Base-by-base conservation (phyloP, 2,329 filamentous ascomycete genomes). In the Clonostachys chloroleuca region DNA sequence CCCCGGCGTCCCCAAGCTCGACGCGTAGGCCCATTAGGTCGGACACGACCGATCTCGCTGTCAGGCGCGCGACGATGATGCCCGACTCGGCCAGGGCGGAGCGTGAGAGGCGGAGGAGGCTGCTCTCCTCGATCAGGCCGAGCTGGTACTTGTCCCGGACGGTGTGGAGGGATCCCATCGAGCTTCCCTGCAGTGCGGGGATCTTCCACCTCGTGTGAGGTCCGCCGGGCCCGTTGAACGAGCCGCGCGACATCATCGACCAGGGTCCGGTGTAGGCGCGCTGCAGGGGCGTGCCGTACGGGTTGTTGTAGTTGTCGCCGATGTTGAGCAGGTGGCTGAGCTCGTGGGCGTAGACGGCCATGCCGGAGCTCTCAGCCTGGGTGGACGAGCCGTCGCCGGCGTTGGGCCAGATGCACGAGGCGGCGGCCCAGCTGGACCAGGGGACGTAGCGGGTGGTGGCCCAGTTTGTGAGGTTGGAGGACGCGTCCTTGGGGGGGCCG, bases 241-340 rank as follows among this genome's bases (percentile, higher is more conserved):
- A 71, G 5, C 75, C 75, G 1, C 75, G 62, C 18, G 69, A 70
- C 51, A 80, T 63, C 75, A 80, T 80, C 6, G 69, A 73, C 63
- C 69, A 80, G 0, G 75, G 74, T 0, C 76, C 76, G 0, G 74
- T 75, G 55, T 74, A 78, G 1, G 70, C 59, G 18, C 76, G 69
- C 4, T 71, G 66, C 40, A 67, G 56, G 2, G 74, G 74, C 1
- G 60, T 53, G 4, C 69, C 63, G 52, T 72, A 78, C 0, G 75
- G 75, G 46, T 79, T 79, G 52, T 78, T 78, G 54, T 80, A 78
- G 55, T 80, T 80, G 53, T 79, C 76, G 9, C 72, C 70, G 18
- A 78, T 78, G 13, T 69, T 67, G 2, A 79, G 65, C 36, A 80
- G 56, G 55, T 79, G 76, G 20, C 66, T 72, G 5, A 79, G 59